Percentiles rank a stretch among this genome's conserved stretches.
Conservation (phyloP, 371 early-diverging fungal genomes). For the Haplosporangium sp. region DNA sequence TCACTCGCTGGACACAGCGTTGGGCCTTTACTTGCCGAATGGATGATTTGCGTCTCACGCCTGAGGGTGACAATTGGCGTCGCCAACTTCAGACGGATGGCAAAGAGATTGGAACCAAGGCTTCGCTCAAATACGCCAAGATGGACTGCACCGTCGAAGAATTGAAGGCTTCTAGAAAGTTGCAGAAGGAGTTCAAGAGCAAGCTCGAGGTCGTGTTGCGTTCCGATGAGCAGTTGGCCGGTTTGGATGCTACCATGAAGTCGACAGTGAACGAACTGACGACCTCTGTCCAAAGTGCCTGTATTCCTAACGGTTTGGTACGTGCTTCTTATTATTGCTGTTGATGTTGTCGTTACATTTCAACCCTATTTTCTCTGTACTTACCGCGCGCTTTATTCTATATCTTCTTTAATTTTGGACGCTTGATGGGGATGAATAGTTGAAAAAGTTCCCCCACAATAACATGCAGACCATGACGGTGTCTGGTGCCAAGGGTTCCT, state of each 20-base stretch:
- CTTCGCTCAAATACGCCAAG: slow-evolving; percentile 79
- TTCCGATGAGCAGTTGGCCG: slow-evolving; percentile 87
- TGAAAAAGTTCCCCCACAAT: slow-evolving; percentile 90
- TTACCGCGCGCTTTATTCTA: too few relatives aligned
- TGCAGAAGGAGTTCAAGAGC: slow-evolving; percentile 66
- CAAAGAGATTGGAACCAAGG: slow-evolving; percentile 72
- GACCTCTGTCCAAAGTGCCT: slow-evolving; percentile 80
- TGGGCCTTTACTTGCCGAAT: slow-evolving; percentile 98
- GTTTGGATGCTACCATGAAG: slow-evolving; percentile 93
- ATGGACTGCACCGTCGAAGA: slow-evolving; percentile 55
- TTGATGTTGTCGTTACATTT: too few relatives aligned
- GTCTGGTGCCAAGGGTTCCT: slow-evolving; percentile 99
- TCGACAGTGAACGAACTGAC: slow-evolving; percentile 87
- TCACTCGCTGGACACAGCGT: slow-evolving; percentile 93
- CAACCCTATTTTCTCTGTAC: too few relatives aligned
- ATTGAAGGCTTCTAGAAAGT: slow-evolving; percentile 36
- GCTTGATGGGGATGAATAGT: background rate
- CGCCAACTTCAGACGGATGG: slow-evolving; percentile 71
- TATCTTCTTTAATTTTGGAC: too few relatives aligned
- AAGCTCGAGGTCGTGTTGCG: slow-evolving; percentile 90
- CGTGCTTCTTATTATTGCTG: slow-evolving; percentile 31
- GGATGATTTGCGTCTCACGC: slow-evolving; percentile 97
- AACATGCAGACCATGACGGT: slow-evolving; percentile 99
- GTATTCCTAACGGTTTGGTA: slow-evolving; percentile 88
- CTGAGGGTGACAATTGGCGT: slow-evolving; percentile 83